Evolutionary conservation across 2,329 filamentous ascomycete species (phyloP).

Genomic region (Aspergillus ruber): DNA sequence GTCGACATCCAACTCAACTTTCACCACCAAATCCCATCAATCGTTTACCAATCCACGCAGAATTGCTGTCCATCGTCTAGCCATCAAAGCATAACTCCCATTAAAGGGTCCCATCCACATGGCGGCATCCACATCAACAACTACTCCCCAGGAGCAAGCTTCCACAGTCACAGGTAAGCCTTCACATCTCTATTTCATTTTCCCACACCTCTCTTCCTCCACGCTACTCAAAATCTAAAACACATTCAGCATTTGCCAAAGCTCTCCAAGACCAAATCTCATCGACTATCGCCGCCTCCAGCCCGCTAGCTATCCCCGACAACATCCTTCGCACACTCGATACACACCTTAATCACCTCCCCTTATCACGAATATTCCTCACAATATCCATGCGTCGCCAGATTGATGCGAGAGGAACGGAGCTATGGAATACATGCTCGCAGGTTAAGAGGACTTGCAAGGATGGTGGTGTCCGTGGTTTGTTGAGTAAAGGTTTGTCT

Average conservation of each 20-base stretch:
- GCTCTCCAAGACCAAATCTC: constrained; percentile 11
- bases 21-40: background rate
- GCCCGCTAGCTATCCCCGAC: background rate
- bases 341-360: constrained; percentile 11
- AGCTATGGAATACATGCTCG: constrained; percentile 34
- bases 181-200: background rate
- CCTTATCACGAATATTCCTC: constrained; percentile 2
- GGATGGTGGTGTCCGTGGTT: constrained; percentile 3
- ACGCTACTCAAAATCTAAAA: background rate
- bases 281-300: constrained; percentile 1
- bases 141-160: background rate
- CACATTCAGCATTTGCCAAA: constrained; percentile 15
- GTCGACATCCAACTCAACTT: background rate
- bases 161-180: constrained; percentile 4
- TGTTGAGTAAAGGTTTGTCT: constrained; percentile 16
- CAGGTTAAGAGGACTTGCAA: constrained; percentile 11
- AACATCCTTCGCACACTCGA: constrained; percentile 9
- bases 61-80: background rate
- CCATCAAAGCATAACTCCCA: too few species aligned
- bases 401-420: constrained; percentile 27
- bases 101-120: background rate
- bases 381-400: constrained; percentile 8
- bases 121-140: background rate
- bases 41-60: background rate
- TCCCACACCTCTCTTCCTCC: background rate